Conservation (phyloP, 176 grass and related monocot species). For the Lolium rigidum region DNA sequence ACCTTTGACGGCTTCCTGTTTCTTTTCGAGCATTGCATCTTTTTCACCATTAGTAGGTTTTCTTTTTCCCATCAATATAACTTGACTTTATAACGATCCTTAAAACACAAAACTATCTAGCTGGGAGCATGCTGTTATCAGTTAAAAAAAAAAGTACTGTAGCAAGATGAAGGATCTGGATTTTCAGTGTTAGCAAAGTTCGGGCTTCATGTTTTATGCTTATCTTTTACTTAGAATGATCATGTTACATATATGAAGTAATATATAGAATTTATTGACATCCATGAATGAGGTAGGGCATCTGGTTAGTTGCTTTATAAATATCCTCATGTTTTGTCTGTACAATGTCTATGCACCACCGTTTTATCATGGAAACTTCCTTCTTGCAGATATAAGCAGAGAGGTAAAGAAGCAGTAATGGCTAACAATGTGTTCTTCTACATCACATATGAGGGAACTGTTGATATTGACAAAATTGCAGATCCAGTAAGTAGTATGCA, state of each 20-base stretch:
- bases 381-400: constrained; percentile 92
- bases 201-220: constrained; percentile 26
- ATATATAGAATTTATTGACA: neutral
- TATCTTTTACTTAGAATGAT: constrained; percentile 18
- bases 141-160: constrained; percentile 28
- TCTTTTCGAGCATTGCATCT: neutral
- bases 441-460: constrained; percentile 97
- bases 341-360: neutral
- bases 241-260: constrained; percentile 13
- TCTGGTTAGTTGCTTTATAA: constrained; percentile 31
- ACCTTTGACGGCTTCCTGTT: neutral
- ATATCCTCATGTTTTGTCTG: constrained; percentile 25
- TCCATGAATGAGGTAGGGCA: neutral
- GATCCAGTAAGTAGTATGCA: constrained; percentile 77
- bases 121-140: constrained; percentile 15
- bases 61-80: constrained; percentile 2
- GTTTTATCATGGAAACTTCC: constrained; percentile 25
- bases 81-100: neutral
- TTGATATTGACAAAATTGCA: constrained; percentile 94
- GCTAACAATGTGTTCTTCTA: constrained; percentile 99
- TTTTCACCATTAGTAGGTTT: neutral
- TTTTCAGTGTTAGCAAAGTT: constrained; percentile 4
- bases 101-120: neutral
- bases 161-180: constrained; percentile 22
- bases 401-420: constrained; percentile 81